A percentile compares a stretch with the other conserved stretches of the same genome.
Conservation (phyloP, 2,329 filamentous ascomycete genomes). For the Scedosporium minutisporum region DNA sequence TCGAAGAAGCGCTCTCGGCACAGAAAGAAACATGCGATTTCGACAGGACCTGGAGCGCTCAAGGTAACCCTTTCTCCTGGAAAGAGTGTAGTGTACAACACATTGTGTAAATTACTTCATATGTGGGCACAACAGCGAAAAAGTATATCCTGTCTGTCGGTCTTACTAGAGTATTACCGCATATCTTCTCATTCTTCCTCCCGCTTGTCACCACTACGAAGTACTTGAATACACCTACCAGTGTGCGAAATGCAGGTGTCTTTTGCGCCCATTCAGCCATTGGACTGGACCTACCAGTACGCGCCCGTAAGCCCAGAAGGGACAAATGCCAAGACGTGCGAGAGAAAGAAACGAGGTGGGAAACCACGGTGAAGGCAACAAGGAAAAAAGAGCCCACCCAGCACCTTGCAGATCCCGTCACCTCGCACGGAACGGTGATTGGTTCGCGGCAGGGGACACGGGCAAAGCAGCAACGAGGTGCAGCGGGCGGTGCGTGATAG, state of each 20-base stretch:
- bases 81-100: background rate
- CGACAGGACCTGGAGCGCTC: background rate
- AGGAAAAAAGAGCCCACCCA: background rate
- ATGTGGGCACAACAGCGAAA: too few relatives aligned
- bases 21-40: background rate
- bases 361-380: background rate
- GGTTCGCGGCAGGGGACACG: background rate
- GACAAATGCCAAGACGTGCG: background rate
- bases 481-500: background rate
- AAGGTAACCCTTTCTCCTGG: background rate
- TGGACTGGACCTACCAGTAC: background rate
- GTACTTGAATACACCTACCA: too few relatives aligned
- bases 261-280: background rate
- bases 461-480: background rate
- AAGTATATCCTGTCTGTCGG: too few relatives aligned
- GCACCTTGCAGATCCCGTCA: conserved; percentile 5
- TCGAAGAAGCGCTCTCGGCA: background rate
- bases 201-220: too few relatives aligned
- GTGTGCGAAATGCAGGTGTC: background rate
- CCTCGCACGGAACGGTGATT: conserved; percentile 1
- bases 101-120: too few relatives aligned
- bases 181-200: too few relatives aligned
- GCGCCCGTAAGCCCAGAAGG: background rate
- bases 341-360: background rate
- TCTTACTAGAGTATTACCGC: too few relatives aligned